Evolutionary conservation across 371 early-diverging fungal genomes (phyloP).

Genomic region (Rhizopus arrhizus): DNA sequence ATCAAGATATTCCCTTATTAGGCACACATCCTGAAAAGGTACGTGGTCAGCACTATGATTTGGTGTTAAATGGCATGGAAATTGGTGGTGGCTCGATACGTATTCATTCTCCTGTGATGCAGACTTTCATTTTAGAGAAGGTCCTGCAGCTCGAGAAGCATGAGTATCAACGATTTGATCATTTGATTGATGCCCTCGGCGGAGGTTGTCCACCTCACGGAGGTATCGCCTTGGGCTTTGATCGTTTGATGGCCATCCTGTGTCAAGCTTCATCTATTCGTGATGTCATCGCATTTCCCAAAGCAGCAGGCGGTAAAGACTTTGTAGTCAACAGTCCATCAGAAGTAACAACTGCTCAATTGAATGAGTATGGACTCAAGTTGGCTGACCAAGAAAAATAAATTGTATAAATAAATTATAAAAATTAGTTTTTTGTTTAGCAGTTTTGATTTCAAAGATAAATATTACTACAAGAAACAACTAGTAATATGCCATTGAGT

Average conservation of each 20-base stretch:
- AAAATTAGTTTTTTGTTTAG: too few relatives aligned
- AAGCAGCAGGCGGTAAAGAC: conserved; percentile 81
- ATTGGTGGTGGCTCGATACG: conserved; percentile 93
- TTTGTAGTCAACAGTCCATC: conserved; percentile 83
- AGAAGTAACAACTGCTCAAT: conserved; percentile 57
- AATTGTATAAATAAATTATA: neutral
- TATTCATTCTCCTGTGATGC: conserved; percentile 80
- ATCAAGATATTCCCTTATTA: conserved; percentile 67
- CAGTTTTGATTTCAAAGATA: too few relatives aligned
- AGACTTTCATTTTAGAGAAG: conserved; percentile 71
- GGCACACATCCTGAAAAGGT: conserved; percentile 66
- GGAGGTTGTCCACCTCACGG: conserved; percentile 93
- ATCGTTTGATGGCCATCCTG: conserved; percentile 80
- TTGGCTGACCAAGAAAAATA: conserved; percentile 16
- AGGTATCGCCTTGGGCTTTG: conserved; percentile 87
- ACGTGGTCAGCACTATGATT: conserved; percentile 86
- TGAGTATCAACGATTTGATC: conserved; percentile 73
- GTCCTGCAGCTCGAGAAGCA: conserved; percentile 60
- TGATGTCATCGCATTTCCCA: conserved; percentile 94
- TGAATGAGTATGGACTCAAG: conserved; percentile 70
- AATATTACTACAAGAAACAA: neutral
- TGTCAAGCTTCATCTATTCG: conserved; percentile 76
- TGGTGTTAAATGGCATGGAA: conserved; percentile 90
- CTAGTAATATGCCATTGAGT: neutral
- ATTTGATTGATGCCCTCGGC: conserved; percentile 79